Conservation (phyloP, 148 eudicot species). For the Heliamphora exappendiculata region DNA sequence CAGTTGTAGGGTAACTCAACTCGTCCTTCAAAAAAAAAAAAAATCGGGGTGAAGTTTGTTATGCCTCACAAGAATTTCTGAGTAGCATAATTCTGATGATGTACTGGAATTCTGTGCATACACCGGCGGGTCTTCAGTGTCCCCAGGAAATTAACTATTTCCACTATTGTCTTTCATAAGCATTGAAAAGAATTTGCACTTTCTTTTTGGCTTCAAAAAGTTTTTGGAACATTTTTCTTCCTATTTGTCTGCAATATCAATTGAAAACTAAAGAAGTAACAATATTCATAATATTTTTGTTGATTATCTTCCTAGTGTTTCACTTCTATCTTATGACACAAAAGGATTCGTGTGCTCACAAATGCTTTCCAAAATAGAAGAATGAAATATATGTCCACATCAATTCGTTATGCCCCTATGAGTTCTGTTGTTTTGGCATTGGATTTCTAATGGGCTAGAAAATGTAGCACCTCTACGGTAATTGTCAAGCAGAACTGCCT, state of each 20-base stretch:
- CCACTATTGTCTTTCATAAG: background rate
- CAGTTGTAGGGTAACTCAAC: conserved; percentile 13
- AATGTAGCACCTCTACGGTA: no score
- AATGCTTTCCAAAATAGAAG: background rate
- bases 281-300: background rate
- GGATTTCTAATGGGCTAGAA: background rate
- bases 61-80: background rate
- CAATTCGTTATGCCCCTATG: background rate
- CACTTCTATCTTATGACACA: background rate
- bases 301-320: background rate
- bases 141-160: background rate
- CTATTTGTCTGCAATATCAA: background rate
- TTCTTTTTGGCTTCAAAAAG: background rate
- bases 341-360: background rate
- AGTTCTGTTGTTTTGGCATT: background rate
- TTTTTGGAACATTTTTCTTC: background rate
- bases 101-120: background rate
- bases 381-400: background rate
- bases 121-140: no score
- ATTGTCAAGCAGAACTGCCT: no score
- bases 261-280: background rate
- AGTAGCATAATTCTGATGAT: background rate
- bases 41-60: background rate
- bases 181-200: background rate
- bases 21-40: conserved; percentile 13